Conservation (phyloP, 2,329 filamentous ascomycete genomes). For the Phyllosticta capitalensis region DNA sequence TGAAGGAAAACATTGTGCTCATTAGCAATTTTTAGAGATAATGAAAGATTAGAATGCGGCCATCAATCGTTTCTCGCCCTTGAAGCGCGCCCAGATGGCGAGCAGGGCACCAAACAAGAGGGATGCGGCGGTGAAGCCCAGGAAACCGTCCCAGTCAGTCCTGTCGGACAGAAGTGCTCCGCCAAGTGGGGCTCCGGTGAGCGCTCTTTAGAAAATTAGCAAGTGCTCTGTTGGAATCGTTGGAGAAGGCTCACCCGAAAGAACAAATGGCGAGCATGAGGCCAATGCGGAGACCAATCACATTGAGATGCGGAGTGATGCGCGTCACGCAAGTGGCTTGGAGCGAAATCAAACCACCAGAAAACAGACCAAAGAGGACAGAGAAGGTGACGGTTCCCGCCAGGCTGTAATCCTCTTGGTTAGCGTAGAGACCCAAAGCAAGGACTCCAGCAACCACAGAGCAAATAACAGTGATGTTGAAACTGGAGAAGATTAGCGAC, state of each 20-base stretch:
- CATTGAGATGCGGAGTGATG: conserved; percentile 13
- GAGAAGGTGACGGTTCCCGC: conserved; percentile 1
- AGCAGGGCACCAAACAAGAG: not conserved
- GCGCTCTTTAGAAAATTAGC: not conserved
- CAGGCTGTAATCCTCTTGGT: not conserved
- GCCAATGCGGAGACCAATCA: conserved; percentile 42
- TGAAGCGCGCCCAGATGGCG: not conserved
- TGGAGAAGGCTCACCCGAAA: not conserved
- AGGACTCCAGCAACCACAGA: conserved; percentile 30
- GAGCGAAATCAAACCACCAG: conserved; percentile 1
- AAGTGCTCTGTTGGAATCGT: not conserved
- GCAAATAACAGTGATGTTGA: conserved; percentile 39
- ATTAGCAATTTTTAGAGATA: not conserved
- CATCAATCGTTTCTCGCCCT: not conserved
- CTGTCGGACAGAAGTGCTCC: not conserved
- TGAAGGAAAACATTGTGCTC: not conserved
- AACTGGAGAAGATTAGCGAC: conserved; percentile 17
- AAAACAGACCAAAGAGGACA: conserved; percentile 1
- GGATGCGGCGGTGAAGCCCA: not conserved
- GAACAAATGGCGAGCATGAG: conserved; percentile 29
- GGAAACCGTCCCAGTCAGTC: not conserved
- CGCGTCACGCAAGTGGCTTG: not conserved
- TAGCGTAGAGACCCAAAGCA: conserved; percentile 26
- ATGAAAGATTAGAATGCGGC: not conserved
- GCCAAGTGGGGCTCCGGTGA: not conserved